Base-by-base conservation (phyloP, 202 grass and related monocot species). In the Schoenoplectus tabernaemontani region DNA sequence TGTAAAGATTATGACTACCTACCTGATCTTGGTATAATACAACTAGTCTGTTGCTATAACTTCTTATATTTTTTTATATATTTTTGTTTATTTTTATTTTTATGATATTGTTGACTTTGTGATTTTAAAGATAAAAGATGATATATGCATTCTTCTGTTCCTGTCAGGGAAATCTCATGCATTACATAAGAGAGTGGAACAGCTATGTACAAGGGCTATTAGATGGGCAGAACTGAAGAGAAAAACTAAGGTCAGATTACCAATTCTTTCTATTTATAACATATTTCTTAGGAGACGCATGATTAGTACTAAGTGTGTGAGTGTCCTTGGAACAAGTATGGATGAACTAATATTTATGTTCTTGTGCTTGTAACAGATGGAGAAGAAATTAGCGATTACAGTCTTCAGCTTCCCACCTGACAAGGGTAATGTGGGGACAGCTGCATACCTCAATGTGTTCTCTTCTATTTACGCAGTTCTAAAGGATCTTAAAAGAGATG, bases 371-470 rank as follows among this genome's bases (percentile, higher is more conserved):
- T 36, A 79, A 65, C 74, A 94, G 96, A 86, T 81, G 76, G 81
- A 83, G 53, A 98, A 95, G 83, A 92, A 81, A 64, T 47, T 98
- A 51, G 96, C 91, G 4, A 95, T 98, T 74, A 98, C 96, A 11
- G 96, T 98, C 7, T 98, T 98, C 88, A 98, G 96, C 82, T 98
- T 98, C 88, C 96, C 96, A 37, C 96, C 96, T 34, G 96, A 98
- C 90, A 98, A 95, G 78, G 95, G 96, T 77, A 98, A 98, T 24
- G 90, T 98, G 0, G 96, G 96, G 10, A 92, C 86, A 62, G 96
- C 91, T 37, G 96, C 91, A 23, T 95, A 98, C 70, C 87, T 98
- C 63, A 94, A 98, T 41, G 95, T 98, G 61, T 98, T 98, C 87
- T 84, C 42, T 46, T 98, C 95, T 85, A 98, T 98, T 51, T 94